phyloP scores from a whole-genome alignment of 495 filamentous ascomycete species.

The Daldinia caldariorum region DNA sequence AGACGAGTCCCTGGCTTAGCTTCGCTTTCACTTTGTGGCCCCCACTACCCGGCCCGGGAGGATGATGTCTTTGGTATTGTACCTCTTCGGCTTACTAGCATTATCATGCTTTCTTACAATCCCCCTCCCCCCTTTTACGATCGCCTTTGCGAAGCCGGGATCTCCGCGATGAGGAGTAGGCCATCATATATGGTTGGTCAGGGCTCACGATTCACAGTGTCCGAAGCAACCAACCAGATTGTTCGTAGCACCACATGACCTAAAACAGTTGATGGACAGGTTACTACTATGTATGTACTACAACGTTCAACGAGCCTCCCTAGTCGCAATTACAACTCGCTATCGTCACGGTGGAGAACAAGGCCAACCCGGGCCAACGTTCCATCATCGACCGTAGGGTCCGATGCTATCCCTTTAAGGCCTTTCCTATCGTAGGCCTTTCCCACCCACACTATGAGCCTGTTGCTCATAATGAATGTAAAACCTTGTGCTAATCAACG shows the following conservation, averaged over 20 bases:
- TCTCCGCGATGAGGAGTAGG: conserved; percentile 43
- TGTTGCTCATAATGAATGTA: conserved; percentile 45
- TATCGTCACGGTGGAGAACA: conserved; percentile 41
- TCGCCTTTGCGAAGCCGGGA: conserved; percentile 44
- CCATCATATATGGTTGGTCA: conserved; percentile 44
- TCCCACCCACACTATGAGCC: conserved; percentile 35
- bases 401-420: conserved; percentile 37
- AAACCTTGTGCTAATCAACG: conserved; percentile 27
- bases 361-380: conserved; percentile 45
- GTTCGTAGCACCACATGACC: conserved; percentile 45
- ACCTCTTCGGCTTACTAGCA: conserved; percentile 19
- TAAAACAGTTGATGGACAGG: conserved; percentile 41
- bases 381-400: conserved; percentile 38
- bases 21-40: not conserved
- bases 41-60: conserved; percentile 37
- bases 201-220: conserved; percentile 25
- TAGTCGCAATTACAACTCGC: conserved; percentile 37
- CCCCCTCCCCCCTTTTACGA: conserved; percentile 26
- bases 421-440: conserved; percentile 24
- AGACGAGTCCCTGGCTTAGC: conserved; percentile 18
- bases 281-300: no score
- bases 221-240: conserved; percentile 46
- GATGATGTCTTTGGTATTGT: conserved; percentile 33
- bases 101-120: conserved; percentile 22
- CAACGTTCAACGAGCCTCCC: conserved; percentile 46